Base-by-base conservation (phyloP, 192 early-diverging fungal species). In the Glomus cerebriforme region DNA sequence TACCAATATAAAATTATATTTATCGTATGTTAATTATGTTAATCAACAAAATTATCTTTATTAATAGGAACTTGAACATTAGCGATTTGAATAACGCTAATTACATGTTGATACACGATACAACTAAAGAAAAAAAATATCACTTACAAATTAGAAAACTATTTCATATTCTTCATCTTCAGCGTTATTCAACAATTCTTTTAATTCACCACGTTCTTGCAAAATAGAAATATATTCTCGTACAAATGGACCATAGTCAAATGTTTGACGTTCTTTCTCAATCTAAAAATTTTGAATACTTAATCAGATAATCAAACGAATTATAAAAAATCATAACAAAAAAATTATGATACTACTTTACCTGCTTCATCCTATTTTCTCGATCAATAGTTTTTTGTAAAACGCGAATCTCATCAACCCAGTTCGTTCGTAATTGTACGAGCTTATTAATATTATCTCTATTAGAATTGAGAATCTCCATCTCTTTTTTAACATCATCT, bases 171-270 rank as follows among this genome's bases (percentile, higher is more conserved):
- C 47, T 3, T 54, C 47, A 17, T 68, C 66, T 22, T 68, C 66
- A 35, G 66, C 66, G 3, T 31, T 17, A 13, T 31, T 17, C 9
- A 68, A n/a, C 22, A 68, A 39, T 8, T 35, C 45, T 73, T 73
- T 58, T 27, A 73, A 58, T 31, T 73, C 71, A 12, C 71, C 71
- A 47, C 71, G 39, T 73, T 73, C 71, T 29, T 58, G 47, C 7
- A 73, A 43, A 73, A 73, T 73, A 19, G 71, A 54, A 31, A 78
- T 26, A 27, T 75, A 78, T 58, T 78, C 77, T 27, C 47, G 26
- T 24, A 78, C 72, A 31, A 78, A 78, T 39, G 77, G 77, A 32
- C 31, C 59, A 39, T 78, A 78, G 31, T 78, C 66, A 66, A 60
- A 47, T 32, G 45, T 43, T 49, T 70, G 31, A 19, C 77, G 37